A percentile compares a stretch with the other conserved stretches of the same genome.
These are phyloP conservation scores for Pleurotus salmoneostramineus DNA, from an alignment of 768 basidiomycete genomes.

Conservation along the genomic window DNA sequence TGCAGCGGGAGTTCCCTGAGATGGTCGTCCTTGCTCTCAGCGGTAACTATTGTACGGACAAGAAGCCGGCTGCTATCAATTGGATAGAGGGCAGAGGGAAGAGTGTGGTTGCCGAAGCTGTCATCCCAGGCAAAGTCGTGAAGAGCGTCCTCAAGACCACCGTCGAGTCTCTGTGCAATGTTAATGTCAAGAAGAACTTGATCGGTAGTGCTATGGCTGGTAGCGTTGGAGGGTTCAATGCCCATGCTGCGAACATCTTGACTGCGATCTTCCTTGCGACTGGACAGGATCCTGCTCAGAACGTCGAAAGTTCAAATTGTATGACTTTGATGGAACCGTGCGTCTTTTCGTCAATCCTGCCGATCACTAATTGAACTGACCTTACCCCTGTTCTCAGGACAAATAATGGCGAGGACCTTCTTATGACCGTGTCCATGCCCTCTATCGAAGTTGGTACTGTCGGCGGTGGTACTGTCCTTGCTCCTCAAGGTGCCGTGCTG, in stretches of 20 bases:
- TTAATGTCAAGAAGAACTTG: slow-evolving; percentile 97
- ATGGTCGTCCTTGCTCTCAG: slow-evolving; percentile 90
- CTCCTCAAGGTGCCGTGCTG: slow-evolving; percentile 85
- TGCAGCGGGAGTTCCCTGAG: slow-evolving; percentile 78
- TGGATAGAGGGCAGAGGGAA: slow-evolving; percentile 99
- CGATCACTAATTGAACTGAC: not conserved
- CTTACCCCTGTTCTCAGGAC: slow-evolving; percentile 40
- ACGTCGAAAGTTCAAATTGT: slow-evolving; percentile 97
- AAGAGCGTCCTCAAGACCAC: slow-evolving; percentile 93
- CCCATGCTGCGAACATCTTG: slow-evolving; percentile 95
- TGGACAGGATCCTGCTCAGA: slow-evolving; percentile 98
- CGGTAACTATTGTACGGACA: slow-evolving; percentile 99
- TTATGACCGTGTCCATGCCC: slow-evolving; percentile 97
- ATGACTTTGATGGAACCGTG: slow-evolving; percentile 99
- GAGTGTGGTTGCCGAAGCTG: slow-evolving; percentile 94
- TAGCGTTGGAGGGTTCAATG: slow-evolving; percentile 96
- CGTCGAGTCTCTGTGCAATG: slow-evolving; percentile 80
- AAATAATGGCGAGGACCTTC: slow-evolving; percentile 85
- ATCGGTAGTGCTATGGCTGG: slow-evolving; percentile 98
- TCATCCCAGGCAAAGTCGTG: slow-evolving; percentile 86
- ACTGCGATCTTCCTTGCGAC: slow-evolving; percentile 95
- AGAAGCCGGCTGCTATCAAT: slow-evolving; percentile 99
- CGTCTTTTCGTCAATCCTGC: slow-evolving; percentile 31
- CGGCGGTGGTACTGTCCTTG: slow-evolving; percentile 92
- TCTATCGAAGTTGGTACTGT: slow-evolving; percentile 98